phyloP scores from a whole-genome alignment of 441 rosid species.

The Croton setiger region DNA sequence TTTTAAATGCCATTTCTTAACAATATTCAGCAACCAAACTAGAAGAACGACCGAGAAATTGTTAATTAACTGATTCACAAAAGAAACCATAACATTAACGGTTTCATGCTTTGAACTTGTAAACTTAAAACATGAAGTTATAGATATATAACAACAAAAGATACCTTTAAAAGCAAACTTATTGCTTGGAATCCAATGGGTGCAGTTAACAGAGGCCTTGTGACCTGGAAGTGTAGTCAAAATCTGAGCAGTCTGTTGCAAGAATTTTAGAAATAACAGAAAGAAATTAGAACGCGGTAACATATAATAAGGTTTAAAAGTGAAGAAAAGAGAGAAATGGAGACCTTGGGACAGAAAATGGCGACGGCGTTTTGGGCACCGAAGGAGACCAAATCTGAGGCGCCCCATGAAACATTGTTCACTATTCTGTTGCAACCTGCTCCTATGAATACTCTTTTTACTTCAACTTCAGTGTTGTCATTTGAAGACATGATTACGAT shows the following conservation, averaged over 20 bases:
- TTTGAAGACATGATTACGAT: slow-evolving; percentile 1
- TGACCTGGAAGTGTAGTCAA: slow-evolving; percentile 89
- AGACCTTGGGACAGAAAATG: slow-evolving; percentile 70
- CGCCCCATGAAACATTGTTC: slow-evolving; percentile 95
- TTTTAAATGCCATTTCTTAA: too few relatives aligned
- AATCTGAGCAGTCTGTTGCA: slow-evolving; percentile 73
- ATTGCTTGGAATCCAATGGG: slow-evolving; percentile 82
- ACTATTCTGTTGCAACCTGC: slow-evolving; percentile 95
- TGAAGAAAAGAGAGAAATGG: background rate
- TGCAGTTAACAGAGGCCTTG: slow-evolving; percentile 78
- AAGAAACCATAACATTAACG: background rate
- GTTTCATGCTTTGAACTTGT: background rate
- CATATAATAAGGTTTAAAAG: too few relatives aligned
- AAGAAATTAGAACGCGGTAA: background rate
- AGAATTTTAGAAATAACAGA: background rate
- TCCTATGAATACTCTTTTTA: slow-evolving; percentile 68
- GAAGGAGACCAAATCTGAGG: slow-evolving; percentile 68
- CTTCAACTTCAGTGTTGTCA: slow-evolving; percentile 25
- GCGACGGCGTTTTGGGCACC: slow-evolving; percentile 91
- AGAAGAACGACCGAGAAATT: background rate
- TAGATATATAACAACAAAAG: background rate
- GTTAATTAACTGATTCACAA: background rate
- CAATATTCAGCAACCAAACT: slow-evolving; percentile 8
- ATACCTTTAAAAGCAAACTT: slow-evolving; percentile 83
- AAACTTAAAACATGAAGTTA: background rate